Percentiles rank a stretch among this genome's conserved stretches.
Evolutionary conservation across 352 stramenopile species (phyloP).

Genomic region (Globisporangium yorkense): DNA sequence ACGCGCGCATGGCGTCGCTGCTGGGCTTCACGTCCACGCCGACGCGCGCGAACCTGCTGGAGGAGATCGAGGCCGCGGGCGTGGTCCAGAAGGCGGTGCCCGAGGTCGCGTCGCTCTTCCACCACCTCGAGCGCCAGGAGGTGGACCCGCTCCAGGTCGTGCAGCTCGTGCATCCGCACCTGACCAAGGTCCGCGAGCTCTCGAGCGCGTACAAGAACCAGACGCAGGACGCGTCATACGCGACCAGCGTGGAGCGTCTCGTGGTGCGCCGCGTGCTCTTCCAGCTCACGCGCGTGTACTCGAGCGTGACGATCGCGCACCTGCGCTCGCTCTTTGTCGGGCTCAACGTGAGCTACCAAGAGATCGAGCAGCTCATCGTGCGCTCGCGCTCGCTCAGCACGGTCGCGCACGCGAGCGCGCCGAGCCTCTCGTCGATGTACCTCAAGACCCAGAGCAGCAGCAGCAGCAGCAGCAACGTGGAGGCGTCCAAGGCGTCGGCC

Average conservation of each 20-base stretch:
- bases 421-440: conserved; percentile 63
- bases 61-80: conserved; percentile 82
- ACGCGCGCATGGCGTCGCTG: conserved; percentile 90
- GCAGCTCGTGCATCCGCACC: conserved; percentile 54
- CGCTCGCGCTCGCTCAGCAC: conserved; percentile 66
- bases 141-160: conserved; percentile 79
- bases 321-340: conserved; percentile 85
- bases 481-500: conserved; percentile 48
- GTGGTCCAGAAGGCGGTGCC: conserved; percentile 54
- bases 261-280: conserved; percentile 76
- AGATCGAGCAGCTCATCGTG: conserved; percentile 87
- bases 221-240: conserved; percentile 45
- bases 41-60: conserved; percentile 88
- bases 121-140: conserved; percentile 59
- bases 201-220: conserved; percentile 17
- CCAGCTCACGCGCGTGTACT: conserved; percentile 84
- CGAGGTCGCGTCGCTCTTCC: conserved; percentile 57
- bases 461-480: conserved; percentile 21
- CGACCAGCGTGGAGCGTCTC: conserved; percentile 54
- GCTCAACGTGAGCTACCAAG: conserved; percentile 60
- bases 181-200: conserved; percentile 34
- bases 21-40: conserved; percentile 86
- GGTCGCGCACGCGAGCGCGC: conserved; percentile 51
- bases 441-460: conserved; percentile 41
- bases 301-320: conserved; percentile 81